Percentiles rank a stretch among this genome's conserved stretches.
These are phyloP conservation scores for Neonectria faginata DNA, from an alignment of 2,329 filamentous ascomycete genomes.

Conservation along the genomic window DNA sequence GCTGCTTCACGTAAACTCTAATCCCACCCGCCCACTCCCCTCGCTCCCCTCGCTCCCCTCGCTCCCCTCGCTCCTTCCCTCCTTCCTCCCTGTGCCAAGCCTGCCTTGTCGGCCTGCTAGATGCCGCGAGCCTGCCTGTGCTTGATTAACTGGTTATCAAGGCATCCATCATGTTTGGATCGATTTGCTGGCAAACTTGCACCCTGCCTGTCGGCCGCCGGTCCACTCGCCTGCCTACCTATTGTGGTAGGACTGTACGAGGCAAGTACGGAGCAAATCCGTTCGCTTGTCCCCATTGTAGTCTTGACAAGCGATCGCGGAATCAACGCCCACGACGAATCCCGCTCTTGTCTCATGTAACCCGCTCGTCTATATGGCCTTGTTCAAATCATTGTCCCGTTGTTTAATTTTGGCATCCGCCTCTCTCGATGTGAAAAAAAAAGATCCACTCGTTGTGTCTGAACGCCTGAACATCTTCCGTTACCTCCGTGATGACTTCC, in stretches of 20 bases:
- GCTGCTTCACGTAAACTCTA: constrained; percentile 47
- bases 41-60: too few relatives aligned
- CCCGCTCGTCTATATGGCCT: not conserved
- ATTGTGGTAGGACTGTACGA: not conserved
- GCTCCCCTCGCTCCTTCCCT: not conserved
- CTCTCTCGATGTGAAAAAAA: not conserved
- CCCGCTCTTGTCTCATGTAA: not conserved
- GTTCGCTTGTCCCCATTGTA: not conserved
- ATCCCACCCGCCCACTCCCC: constrained; percentile 31
- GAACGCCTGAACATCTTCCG: not conserved
- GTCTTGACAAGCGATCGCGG: constrained; percentile 10
- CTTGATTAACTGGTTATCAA: not conserved
- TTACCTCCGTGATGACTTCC: not conserved
- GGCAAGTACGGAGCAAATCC: not conserved
- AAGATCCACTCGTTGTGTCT: not conserved
- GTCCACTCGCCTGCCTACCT: not conserved
- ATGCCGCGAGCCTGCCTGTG: not conserved
- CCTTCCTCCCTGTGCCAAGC: constrained; percentile 12
- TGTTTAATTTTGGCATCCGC: not conserved
- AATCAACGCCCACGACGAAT: not conserved
- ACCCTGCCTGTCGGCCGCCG: not conserved
- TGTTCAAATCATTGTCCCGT: not conserved
- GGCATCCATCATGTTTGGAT: not conserved
- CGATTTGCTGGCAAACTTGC: too few relatives aligned
- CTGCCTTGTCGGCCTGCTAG: constrained; percentile 12